Conservation (phyloP, 202 grass and related monocot species). For the Digitaria exilis region DNA sequence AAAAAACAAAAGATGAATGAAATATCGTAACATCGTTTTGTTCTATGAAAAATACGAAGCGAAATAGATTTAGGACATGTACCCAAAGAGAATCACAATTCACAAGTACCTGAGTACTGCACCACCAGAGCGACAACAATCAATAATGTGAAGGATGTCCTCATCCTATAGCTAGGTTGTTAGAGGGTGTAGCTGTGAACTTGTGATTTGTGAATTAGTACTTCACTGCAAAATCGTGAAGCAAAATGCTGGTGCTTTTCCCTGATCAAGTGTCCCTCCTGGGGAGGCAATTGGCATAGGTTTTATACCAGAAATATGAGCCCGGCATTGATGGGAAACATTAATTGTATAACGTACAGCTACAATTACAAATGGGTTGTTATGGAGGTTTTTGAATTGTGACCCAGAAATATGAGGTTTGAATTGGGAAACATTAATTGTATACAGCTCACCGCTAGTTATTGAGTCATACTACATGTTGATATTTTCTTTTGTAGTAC, state of each 20-base stretch:
- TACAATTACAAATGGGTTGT: not conserved
- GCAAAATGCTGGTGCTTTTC: not conserved
- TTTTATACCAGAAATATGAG: not conserved
- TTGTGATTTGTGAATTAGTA: constrained; percentile 15
- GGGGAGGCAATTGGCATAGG: not conserved
- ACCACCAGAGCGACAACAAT: not conserved
- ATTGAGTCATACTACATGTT: not conserved
- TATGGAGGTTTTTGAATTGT: too few species aligned
- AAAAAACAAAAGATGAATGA: not conserved
- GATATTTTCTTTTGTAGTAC: not conserved
- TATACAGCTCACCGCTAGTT: not conserved
- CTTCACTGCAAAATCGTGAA: not conserved
- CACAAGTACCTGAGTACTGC: not conserved
- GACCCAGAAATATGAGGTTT: too few species aligned
- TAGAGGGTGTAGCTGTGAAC: not conserved
- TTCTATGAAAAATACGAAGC: not conserved
- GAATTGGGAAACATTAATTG: too few species aligned
- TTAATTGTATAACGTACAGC: not conserved
- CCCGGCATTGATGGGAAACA: not conserved
- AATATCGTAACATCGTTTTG: not conserved
- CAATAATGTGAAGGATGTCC: not conserved
- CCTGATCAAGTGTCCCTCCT: not conserved
- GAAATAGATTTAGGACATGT: not conserved
- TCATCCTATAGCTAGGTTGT: not conserved
- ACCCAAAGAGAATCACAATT: not conserved